A percentile compares a stretch with the other conserved stretches of the same genome.
Conservation (phyloP, 2,329 filamentous ascomycete genomes). For the Nemania bipapillata region DNA sequence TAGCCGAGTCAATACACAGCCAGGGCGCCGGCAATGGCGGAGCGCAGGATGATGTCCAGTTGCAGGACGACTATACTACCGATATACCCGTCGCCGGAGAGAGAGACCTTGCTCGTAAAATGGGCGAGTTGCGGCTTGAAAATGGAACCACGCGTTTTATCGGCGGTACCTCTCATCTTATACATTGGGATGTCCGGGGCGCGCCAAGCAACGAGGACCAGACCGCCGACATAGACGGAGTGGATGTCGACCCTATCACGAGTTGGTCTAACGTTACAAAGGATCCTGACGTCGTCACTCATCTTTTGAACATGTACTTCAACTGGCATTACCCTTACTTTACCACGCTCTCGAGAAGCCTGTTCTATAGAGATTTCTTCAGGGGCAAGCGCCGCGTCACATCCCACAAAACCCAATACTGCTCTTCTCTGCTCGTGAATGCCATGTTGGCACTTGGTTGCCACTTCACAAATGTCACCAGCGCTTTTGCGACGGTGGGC, state of each 20-base stretch:
- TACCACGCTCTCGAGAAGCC: constrained; percentile 83
- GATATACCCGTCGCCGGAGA: constrained; percentile 68
- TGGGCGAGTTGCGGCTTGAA: constrained; percentile 88
- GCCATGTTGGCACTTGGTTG: constrained; percentile 92
- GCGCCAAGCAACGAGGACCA: constrained; percentile 56
- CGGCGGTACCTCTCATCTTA: constrained; percentile 91
- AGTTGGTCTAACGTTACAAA: constrained; percentile 90
- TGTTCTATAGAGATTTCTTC: constrained; percentile 88
- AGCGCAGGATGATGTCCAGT: constrained; percentile 55
- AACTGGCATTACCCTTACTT: constrained; percentile 98
- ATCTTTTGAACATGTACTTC: constrained; percentile 97
- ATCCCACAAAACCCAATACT: constrained; percentile 74
- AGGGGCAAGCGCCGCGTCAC: constrained; percentile 70
- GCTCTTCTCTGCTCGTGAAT: constrained; percentile 89
- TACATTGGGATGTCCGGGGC: constrained; percentile 73
- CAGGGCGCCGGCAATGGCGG: constrained; percentile 53
- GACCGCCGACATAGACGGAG: constrained; percentile 59
- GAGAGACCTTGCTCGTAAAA: constrained; percentile 86
- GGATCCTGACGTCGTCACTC: constrained; percentile 80
- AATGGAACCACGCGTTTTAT: constrained; percentile 91
- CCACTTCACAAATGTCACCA: constrained; percentile 84
- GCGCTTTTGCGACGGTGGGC: constrained; percentile 74
- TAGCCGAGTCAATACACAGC: constrained; percentile 65
- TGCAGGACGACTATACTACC: constrained; percentile 56
- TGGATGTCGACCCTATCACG: constrained; percentile 74